Base-by-base conservation (phyloP, 257 asterid species). In the Lycium ferocissimum region DNA sequence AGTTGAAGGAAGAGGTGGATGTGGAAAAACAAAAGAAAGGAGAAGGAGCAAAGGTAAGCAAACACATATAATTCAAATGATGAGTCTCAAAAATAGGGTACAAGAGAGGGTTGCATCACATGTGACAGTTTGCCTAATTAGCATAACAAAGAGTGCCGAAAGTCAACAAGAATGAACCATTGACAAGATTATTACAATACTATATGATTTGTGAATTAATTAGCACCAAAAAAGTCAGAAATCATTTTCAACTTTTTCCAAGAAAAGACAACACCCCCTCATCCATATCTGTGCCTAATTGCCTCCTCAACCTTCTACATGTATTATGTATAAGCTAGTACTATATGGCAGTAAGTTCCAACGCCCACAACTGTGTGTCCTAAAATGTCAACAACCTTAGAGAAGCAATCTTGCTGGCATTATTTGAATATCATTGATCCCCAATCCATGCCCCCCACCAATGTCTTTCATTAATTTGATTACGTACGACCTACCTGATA, bases 361-460 rank as follows among this genome's bases (percentile, higher is more conserved):
- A 84, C 79, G 33, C 35, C 18, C 84, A 83, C 65, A 54, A 78
- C 87, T 87, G 63, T 87, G 17, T 85, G 89, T 3, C 85, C 91
- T 85, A 61, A 85, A 85, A 83, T 84, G 90, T 91, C 92, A 89
- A 89, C 82, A 75, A 82, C 61, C 70, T 91, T 88, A 86, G 82
- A 85, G 88, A 80, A 89, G 92, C 91, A 85, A n/a, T 69, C 86
- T 49, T 71, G 62, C 81, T 85, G 65, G 51, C 88, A 82, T 37
- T 40, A 15, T 13, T 51, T 26, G 22, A 76, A 51, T 13, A 49
- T 13, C 22, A 75, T 26, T 49, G 79, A 18, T 43, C 80, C 53
- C 80, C 71, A 63, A 22, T 17, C 71, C 80, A 43, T 71, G 13
- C 18, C 37, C 18, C 9, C 7, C 47, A 66, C 47, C n/a, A 33